A percentile compares a stretch with the other conserved stretches of the same genome.
Evolutionary conservation across 306 rosid species (phyloP).

Genomic region (Cucurbita maxima): DNA sequence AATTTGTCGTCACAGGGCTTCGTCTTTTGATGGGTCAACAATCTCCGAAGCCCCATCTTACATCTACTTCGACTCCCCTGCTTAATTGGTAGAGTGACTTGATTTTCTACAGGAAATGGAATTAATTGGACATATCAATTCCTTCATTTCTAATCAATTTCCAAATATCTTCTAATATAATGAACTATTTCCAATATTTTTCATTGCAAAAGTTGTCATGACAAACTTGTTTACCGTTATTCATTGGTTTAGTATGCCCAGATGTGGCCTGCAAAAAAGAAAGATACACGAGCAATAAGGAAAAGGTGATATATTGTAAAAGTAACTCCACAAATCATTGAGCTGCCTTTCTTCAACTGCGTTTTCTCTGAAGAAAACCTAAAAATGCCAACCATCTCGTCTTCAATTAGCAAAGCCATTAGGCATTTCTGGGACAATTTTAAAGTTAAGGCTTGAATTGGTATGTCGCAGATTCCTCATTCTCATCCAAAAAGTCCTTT

Average conservation of each 20-base stretch:
- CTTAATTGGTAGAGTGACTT: slow-evolving; percentile 32
- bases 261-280: slow-evolving; percentile 28
- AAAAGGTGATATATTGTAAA: background rate
- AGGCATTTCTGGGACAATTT: background rate
- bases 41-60: slow-evolving; percentile 33
- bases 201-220: slow-evolving; percentile 26
- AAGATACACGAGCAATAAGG: slow-evolving; percentile 6
- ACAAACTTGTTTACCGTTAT: slow-evolving; percentile 35
- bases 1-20: slow-evolving; percentile 26
- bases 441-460: background rate
- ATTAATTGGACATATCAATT: slow-evolving; percentile 21
- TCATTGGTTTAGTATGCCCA: slow-evolving; percentile 30
- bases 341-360: background rate
- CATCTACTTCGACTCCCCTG: slow-evolving; percentile 43
- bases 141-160: slow-evolving; percentile 23
- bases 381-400: background rate
- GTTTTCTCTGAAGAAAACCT: background rate
- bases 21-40: slow-evolving; percentile 20
- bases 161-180: slow-evolving; percentile 34
- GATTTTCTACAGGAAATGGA: slow-evolving; percentile 24
- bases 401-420: background rate
- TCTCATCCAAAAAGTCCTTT: background rate
- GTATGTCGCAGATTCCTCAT: background rate
- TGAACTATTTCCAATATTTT: slow-evolving; percentile 35
- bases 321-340: background rate